Evolutionary conservation across 2,329 filamentous ascomycete species (phyloP).

Genomic region (Trichoderma koningii): DNA sequence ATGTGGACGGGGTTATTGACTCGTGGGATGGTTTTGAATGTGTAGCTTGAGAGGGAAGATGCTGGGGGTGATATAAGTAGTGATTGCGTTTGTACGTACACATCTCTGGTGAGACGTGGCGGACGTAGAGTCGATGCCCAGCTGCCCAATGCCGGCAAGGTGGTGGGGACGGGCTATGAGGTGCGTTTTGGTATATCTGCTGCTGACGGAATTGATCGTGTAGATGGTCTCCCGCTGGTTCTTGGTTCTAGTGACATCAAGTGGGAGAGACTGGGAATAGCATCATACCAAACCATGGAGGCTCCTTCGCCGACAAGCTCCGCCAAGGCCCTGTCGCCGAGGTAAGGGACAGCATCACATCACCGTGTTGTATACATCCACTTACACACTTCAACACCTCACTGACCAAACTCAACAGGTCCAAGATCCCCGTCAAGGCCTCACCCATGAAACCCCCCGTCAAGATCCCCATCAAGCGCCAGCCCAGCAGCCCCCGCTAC

Average conservation of each 20-base stretch:
- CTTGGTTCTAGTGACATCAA: neutral
- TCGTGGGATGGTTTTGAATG: neutral
- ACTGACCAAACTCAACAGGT: neutral
- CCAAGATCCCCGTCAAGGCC: constrained; percentile 10
- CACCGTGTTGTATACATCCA: too few species aligned
- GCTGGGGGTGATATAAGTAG: neutral
- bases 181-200: neutral
- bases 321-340: constrained; percentile 12
- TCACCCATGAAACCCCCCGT: neutral
- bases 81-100: neutral
- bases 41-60: neutral
- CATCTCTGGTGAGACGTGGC: constrained; percentile 6
- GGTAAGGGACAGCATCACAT: neutral
- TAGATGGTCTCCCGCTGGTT: neutral
- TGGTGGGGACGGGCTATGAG: constrained; percentile 13
- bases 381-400: too few species aligned
- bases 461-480: constrained; percentile 1
- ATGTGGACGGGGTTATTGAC: too few species aligned
- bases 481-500: neutral
- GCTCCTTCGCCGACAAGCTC: neutral
- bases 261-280: neutral
- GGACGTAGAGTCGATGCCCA: constrained; percentile 22
- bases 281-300: constrained; percentile 4
- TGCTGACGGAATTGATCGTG: neutral
- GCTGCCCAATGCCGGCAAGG: constrained; percentile 20